These are phyloP conservation scores for Coelastrella sp. DNA, from an alignment of 139 green algal species.

Conservation along the genomic window DNA sequence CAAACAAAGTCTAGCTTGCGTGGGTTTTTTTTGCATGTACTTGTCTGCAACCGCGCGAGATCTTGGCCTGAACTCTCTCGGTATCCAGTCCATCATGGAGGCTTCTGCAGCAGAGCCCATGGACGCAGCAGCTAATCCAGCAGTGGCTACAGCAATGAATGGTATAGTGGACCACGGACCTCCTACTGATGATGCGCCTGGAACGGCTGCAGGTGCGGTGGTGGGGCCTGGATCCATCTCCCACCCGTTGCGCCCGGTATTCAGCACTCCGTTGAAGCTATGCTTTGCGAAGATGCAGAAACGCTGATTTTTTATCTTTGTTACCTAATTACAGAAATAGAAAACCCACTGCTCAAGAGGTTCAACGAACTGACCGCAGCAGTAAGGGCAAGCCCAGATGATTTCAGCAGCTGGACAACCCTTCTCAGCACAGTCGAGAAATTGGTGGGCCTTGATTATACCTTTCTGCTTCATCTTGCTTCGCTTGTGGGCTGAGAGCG, in stretches of 20 bases:
- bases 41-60: no score
- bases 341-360: conserved; percentile 48
- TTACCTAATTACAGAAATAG: background rate
- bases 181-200: background rate
- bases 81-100: background rate
- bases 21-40: no score
- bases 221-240: no score
- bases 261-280: no score
- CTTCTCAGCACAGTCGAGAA: conserved; percentile 75
- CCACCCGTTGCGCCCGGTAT: no score
- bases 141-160: no score
- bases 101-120: background rate
- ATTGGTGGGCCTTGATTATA: conserved; percentile 54
- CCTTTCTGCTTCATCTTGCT: background rate
- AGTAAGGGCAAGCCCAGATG: conserved; percentile 68
- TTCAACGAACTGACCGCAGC: conserved; percentile 53
- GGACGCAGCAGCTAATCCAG: background rate
- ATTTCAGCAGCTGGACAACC: conserved; percentile 80
- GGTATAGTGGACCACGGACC: no score
- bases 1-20: no score
- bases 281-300: background rate
- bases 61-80: no score
- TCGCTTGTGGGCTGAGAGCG: background rate
- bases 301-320: background rate
- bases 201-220: background rate